Evolutionary conservation across 169 alveolate genomes (phyloP).

Genomic region (Eimeria necatrix): DNA sequence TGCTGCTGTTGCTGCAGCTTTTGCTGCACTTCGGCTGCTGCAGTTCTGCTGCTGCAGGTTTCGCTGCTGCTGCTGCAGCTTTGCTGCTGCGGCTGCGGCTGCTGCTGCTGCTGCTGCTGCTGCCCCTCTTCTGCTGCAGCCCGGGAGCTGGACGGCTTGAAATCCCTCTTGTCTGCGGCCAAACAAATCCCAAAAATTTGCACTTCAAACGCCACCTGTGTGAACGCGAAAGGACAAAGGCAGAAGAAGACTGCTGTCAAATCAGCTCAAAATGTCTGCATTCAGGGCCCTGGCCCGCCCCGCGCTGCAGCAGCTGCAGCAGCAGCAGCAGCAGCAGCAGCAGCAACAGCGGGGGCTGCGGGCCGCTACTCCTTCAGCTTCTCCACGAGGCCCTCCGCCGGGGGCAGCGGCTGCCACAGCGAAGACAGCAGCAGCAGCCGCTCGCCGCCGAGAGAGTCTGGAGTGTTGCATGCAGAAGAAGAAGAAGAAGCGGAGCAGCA

Average conservation of each 20-base stretch:
- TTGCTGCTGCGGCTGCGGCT: background rate
- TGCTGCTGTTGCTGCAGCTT: background rate
- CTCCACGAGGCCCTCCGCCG: conserved; percentile 29
- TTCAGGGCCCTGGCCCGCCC: too few relatives aligned
- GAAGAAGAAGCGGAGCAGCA: conserved; percentile 42
- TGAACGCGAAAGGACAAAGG: too few relatives aligned
- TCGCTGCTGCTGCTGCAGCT: background rate
- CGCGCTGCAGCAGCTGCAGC: conserved; percentile 8
- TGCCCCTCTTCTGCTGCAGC: too few relatives aligned
- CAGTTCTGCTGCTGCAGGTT: background rate
- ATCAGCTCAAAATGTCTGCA: too few relatives aligned
- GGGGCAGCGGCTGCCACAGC: conserved; percentile 62
- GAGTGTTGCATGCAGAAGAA: conserved; percentile 48
- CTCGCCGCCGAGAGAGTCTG: conserved; percentile 58
- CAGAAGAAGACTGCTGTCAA: too few relatives aligned
- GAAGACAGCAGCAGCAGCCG: conserved; percentile 62
- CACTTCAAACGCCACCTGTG: too few relatives aligned
- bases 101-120: background rate
- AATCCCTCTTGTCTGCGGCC: too few relatives aligned
- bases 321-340: background rate
- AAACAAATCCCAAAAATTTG: too few relatives aligned
- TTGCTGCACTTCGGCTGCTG: background rate
- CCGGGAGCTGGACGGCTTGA: too few relatives aligned
- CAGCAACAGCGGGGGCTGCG: background rate
- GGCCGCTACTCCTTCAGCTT: background rate